Evolutionary conservation across 2,329 filamentous ascomycete genomes (phyloP).

Genomic region (Cercospora sesami): DNA sequence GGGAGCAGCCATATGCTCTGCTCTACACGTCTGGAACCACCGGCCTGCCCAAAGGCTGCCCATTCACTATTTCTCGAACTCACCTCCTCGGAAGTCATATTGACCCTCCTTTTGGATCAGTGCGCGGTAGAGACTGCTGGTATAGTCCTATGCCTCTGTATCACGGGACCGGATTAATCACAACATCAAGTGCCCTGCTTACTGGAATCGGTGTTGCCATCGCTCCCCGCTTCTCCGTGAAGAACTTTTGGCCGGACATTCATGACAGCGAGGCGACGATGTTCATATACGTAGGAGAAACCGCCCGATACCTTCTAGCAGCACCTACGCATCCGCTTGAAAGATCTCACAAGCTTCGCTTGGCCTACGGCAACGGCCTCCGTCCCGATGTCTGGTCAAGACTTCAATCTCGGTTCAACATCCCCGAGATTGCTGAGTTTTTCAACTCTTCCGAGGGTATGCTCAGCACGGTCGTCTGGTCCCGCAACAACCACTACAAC

Average conservation of each 20-base stretch:
- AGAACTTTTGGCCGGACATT: constrained; percentile 70
- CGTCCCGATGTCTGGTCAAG: constrained; percentile 67
- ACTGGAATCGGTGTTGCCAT: constrained; percentile 60
- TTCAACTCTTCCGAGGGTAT: constrained; percentile 76
- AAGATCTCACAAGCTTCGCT: constrained; percentile 57
- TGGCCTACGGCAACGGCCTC: constrained; percentile 66
- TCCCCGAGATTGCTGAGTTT: constrained; percentile 67
- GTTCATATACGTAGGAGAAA: constrained; percentile 78
- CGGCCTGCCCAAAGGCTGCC: constrained; percentile 70
- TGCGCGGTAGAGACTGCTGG: constrained; percentile 63
- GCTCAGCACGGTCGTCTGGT: constrained; percentile 51
- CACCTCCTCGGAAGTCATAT: constrained; percentile 40
- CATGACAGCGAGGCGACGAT: constrained; percentile 65
- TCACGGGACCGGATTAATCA: constrained; percentile 70
- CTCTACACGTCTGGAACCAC: constrained; percentile 78
- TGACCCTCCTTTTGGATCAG: constrained; percentile 40
- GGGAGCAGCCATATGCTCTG: constrained; percentile 62
- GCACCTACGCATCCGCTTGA: constrained; percentile 63
- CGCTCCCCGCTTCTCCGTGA: constrained; percentile 66
- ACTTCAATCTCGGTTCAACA: constrained; percentile 64
- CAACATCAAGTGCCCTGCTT: constrained; percentile 60
- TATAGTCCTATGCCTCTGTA: constrained; percentile 77
- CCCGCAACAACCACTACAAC: constrained; percentile 62
- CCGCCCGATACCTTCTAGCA: constrained; percentile 70
- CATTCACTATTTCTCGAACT: constrained; percentile 57